Base-by-base conservation (phyloP, 768 basidiomycete genomes). In the Termitomyces sp. region DNA sequence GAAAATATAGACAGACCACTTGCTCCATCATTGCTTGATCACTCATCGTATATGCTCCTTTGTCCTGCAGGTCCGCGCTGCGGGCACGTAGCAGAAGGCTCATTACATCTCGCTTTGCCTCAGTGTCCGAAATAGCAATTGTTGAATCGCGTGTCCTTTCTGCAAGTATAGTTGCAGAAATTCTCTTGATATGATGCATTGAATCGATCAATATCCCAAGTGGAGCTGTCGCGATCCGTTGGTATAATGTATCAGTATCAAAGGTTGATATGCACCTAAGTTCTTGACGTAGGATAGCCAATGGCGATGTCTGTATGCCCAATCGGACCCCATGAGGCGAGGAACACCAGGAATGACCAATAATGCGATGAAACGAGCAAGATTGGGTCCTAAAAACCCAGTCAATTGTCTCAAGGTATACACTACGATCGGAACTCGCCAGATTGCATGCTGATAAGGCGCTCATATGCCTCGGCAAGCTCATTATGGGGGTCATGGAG, bases 21-120 rank as follows among this genome's bases (percentile, higher is more conserved):
- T 82, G 81, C 51, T 80, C 79, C 69, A 81, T 77, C 76, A 81
- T 78, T 12, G 74, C 77, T 36, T 69, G 63, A 60, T 81, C 78
- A 24, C 72, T 76, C 78, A 81, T 77, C 9, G 68, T 63, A 61
- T 78, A 79, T n/a, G 64, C 74, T 7, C 60, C 62, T 8, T 69
- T 69, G 37, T 70, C 73, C 37, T 73, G 73, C 36, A 71, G 36
- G 34, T 76, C 76, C 10, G 71, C 72, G 59, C 73, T 75, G 31
- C 77, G 68, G 13, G 78, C 75, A 22, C 76, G 71, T 26, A 81
- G 76, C 1, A 82, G 69, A n/a, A 81, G 59, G 51, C 72, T 75
- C 81, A 81, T 82, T 51, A 82, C 79, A 68, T 82, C 80, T 52
- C 72, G 70, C 63, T 81, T 81, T 8, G 72, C 69, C 24, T 71